Conservation (phyloP, 1,139 yeast genomes). For the Suzukiozyma palmioleophila region DNA sequence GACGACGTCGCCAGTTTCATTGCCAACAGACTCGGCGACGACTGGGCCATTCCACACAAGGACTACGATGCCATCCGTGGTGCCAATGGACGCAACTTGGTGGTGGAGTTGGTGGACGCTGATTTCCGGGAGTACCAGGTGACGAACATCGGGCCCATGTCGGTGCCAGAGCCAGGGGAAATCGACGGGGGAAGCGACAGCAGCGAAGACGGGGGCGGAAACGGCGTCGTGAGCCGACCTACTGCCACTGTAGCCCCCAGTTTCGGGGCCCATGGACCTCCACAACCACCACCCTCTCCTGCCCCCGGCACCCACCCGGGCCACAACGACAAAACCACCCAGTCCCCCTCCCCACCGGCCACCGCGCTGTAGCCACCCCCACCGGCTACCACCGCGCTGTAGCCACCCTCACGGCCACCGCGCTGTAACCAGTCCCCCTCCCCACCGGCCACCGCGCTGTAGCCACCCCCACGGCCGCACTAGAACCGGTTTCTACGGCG, state of each 20-base stretch:
- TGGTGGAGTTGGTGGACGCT: conserved; percentile 16
- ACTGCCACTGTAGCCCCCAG: too few species aligned
- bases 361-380: too few species aligned
- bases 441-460: not conserved
- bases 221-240: not conserved
- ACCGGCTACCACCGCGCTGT: too few species aligned
- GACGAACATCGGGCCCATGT: conserved; percentile 7
- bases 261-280: too few species aligned
- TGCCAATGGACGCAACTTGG: conserved; percentile 15
- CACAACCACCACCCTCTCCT: too few species aligned
- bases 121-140: conserved; percentile 20
- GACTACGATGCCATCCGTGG: conserved; percentile 17
- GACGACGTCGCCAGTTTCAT: conserved; percentile 79
- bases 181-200: not conserved
- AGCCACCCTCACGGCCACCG: too few species aligned
- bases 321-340: too few species aligned
- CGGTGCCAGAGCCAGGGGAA: conserved; percentile 3
- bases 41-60: conserved; percentile 63
- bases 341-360: too few species aligned
- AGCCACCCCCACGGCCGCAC: not conserved
- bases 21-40: conserved; percentile 43
- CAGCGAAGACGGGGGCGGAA: not conserved
- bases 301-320: too few species aligned
- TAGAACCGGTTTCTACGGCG: not conserved
- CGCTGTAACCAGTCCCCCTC: too few species aligned